Conservation (phyloP, 208 protist species). For the Leishmania major region DNA sequence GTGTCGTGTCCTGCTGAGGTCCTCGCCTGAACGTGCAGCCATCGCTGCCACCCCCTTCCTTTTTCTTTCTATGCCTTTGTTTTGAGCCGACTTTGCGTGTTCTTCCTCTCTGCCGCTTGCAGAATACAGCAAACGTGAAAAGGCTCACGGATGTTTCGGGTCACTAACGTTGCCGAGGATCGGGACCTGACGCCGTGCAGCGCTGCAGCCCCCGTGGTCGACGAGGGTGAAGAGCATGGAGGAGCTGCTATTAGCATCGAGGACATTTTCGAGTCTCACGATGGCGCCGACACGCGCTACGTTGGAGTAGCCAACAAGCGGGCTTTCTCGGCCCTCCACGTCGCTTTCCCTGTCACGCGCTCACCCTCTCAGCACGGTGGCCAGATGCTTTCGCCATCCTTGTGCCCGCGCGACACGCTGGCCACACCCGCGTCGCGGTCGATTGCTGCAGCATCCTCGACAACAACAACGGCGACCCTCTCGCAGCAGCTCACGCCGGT, state of each 20-base stretch:
- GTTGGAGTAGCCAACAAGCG: constrained; percentile 26
- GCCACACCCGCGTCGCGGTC: background rate
- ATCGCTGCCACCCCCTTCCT: background rate
- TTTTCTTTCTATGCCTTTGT: background rate
- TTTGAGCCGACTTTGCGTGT: background rate
- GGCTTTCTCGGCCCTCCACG: constrained; percentile 17
- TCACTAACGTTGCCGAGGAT: background rate
- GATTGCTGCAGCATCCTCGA: background rate
- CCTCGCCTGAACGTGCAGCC: background rate
- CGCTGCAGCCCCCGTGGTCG: background rate
- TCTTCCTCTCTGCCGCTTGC: background rate
- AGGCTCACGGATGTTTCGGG: background rate
- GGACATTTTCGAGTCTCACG: background rate
- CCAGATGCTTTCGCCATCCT: background rate
- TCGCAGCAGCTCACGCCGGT: constrained; percentile 18
- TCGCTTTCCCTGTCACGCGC: background rate
- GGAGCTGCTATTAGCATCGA: background rate
- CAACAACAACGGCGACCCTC: background rate
- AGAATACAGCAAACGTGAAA: background rate
- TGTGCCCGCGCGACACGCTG: constrained; percentile 1
- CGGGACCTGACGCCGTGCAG: background rate
- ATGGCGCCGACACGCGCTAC: constrained; percentile 29
- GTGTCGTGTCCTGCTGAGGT: background rate
- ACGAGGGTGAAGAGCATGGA: constrained; percentile 4
- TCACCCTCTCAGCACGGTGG: background rate